Base-by-base conservation (phyloP, 2,329 filamentous ascomycete species). In the Alternaria alternata region DNA sequence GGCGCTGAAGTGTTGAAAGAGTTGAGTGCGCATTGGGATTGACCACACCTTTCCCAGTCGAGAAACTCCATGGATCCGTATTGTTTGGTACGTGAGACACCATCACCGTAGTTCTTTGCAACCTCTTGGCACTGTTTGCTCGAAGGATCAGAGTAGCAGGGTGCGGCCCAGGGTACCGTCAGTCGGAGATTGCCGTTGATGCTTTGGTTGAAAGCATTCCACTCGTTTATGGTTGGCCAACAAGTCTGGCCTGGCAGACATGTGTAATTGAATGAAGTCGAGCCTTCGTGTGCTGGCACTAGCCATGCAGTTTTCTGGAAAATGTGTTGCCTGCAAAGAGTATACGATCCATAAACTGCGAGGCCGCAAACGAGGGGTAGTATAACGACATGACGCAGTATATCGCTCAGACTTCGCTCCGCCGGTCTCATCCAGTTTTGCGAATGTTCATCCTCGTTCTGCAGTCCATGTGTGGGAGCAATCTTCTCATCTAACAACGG, bases 221-320 rank as follows among this genome's bases (percentile, higher is more conserved):
- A 78, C 16, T 76, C 63, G n/a, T 7, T 64, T n/a, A 57, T 38
- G 2, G 68, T 70, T 12, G 74, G 74, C 75, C 75, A 78, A 48
- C 80, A 81, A 24, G 59, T 47, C 51, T 81, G 75, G 6, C 70
- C 71, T 3, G 79, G 80, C 57, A 65, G 61, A 52, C 75, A 78
- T 30, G 73, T 74, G 54, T 75, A 76, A 30, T 71, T 76, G 4
- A 64, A 71, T 3, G 54, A 24, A 7, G 41, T n/a, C 12, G 49
- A 14, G 16, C 3, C 30, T 3, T 51, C 41, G 1, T 34, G n/a
- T 16, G 16, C 28, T 18, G 48, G 22, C 5, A 41, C 7, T 2
- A 53, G 44, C 16, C 49, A 32, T 16, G 39, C 36, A 14, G 20
- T 12, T 24, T 16, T 7, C 22, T 22, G 9, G 28, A 28, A 14